phyloP scores from a whole-genome alignment of 2,329 filamentous ascomycete genomes.

The Xylariaceae sp. region DNA sequence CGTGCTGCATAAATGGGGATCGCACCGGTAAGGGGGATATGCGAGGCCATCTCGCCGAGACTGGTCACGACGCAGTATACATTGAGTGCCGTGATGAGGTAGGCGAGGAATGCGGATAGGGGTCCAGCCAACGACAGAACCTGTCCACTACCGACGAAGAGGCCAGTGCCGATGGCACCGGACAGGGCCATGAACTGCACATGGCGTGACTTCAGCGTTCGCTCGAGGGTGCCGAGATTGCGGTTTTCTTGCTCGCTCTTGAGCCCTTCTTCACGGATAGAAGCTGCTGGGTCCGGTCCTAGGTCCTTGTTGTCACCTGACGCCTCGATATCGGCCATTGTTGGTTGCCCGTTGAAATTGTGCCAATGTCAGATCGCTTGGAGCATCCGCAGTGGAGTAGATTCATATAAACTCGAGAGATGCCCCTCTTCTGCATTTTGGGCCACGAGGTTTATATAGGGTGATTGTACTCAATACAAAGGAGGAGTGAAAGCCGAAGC shows the following conservation, averaged over 20 bases:
- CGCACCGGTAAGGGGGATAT: slow-evolving; percentile 54
- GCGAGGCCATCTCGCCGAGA: slow-evolving; percentile 57
- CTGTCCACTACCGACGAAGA: slow-evolving; percentile 42
- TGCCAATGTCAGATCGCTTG: neutral
- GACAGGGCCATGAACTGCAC: slow-evolving; percentile 48
- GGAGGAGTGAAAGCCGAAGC: neutral
- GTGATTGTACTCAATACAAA: neutral
- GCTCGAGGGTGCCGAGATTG: slow-evolving; percentile 35
- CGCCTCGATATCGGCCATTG: slow-evolving; percentile 26
- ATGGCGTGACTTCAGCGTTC: slow-evolving; percentile 35
- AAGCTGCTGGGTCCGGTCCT: slow-evolving; percentile 9
- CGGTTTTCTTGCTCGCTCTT: slow-evolving; percentile 29
- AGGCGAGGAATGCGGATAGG: slow-evolving; percentile 38
- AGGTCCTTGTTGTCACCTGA: slow-evolving; percentile 12
- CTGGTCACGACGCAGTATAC: slow-evolving; percentile 44
- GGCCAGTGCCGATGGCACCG: slow-evolving; percentile 42
- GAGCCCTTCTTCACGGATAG: slow-evolving; percentile 19
- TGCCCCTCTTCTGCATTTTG: neutral
- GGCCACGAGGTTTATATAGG: neutral
- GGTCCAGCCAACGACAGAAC: slow-evolving; percentile 40
- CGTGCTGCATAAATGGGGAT: slow-evolving; percentile 45
- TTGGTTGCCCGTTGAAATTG: neutral
- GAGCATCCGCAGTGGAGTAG: neutral
- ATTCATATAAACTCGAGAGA: too few relatives aligned
- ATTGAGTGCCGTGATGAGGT: slow-evolving; percentile 41